phyloP scores from a whole-genome alignment of 2,329 filamentous ascomycete species.

The Verticillium isaacii region DNA sequence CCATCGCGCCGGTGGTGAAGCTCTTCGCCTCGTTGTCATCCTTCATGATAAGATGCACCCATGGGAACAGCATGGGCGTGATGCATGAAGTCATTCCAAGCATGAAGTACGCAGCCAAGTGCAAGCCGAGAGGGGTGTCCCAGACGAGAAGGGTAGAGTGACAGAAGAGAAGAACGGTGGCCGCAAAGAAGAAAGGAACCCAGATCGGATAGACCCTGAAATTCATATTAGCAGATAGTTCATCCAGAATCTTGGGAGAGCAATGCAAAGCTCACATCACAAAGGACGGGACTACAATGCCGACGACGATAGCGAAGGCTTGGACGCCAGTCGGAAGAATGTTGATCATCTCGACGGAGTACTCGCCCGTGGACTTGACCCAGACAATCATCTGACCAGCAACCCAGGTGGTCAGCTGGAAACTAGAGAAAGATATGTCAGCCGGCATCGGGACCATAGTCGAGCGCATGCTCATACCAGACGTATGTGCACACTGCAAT shows the following conservation, averaged over 20 bases:
- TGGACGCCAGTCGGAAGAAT: constrained; percentile 20
- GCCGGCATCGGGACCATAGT: neutral
- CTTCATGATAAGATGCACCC: constrained; percentile 18
- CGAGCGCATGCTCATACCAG: constrained; percentile 1
- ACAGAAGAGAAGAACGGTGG: constrained; percentile 15
- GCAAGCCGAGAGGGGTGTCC: constrained; percentile 16
- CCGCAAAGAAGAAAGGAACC: constrained; percentile 20
- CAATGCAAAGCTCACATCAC: constrained; percentile 12
- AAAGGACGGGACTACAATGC: constrained; percentile 18
- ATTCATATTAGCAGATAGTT: neutral
- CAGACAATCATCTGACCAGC: constrained; percentile 22
- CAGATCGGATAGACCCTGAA: constrained; percentile 20
- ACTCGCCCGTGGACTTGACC: constrained; percentile 15
- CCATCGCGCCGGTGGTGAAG: constrained; percentile 20
- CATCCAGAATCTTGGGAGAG: neutral
- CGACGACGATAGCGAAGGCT: constrained; percentile 19
- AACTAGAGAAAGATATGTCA: constrained; percentile 2
- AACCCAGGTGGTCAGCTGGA: constrained; percentile 16
- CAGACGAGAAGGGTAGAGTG: constrained; percentile 16
- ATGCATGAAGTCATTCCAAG: constrained; percentile 16
- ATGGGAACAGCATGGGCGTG: constrained; percentile 18
- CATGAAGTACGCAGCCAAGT: constrained; percentile 14
- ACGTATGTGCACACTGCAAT: constrained; percentile 17
- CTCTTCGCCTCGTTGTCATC: constrained; percentile 13
- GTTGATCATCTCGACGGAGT: constrained; percentile 20